These are phyloP conservation scores for Candida ovalis DNA, from an alignment of 805 yeast genomes.

Conservation along the genomic window DNA sequence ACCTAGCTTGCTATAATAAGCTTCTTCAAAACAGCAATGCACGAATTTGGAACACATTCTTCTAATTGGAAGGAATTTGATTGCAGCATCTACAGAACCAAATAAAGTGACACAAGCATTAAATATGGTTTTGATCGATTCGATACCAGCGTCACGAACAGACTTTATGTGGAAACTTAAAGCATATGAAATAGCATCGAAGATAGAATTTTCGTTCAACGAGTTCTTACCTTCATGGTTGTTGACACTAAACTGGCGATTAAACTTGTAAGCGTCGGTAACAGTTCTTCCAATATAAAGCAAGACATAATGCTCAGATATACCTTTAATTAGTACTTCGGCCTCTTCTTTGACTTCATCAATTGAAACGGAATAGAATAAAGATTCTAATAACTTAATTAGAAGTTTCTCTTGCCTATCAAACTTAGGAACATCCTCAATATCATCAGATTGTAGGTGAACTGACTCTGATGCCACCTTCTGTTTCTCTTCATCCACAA, in stretches of 20 bases:
- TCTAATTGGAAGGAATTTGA: constrained; percentile 71
- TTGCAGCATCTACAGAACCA: constrained; percentile 61
- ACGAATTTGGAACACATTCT: constrained; percentile 76
- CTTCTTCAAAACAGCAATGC: constrained; percentile 89
- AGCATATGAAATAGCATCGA: constrained; percentile 75
- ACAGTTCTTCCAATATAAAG: constrained; percentile 73
- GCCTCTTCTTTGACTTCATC: constrained; percentile 73
- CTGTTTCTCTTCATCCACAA: constrained; percentile 32
- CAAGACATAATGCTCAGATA: constrained; percentile 77
- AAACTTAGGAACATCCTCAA: constrained; percentile 47
- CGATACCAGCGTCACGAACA: constrained; percentile 68
- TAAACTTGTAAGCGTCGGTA: constrained; percentile 60
- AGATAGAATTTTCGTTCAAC: constrained; percentile 64
- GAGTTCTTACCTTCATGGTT: constrained; percentile 76
- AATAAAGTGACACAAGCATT: constrained; percentile 61
- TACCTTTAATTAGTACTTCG: constrained; percentile 49
- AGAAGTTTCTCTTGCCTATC: constrained; percentile 64
- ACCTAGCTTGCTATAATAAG: constrained; percentile 80
- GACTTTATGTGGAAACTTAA: constrained; percentile 70
- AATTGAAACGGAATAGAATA: constrained; percentile 74
- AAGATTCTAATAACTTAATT: constrained; percentile 58
- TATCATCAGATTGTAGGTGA: constrained; percentile 34
- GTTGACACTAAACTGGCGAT: constrained; percentile 66
- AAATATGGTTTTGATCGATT: constrained; percentile 59
- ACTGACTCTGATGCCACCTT: constrained; percentile 18